These are phyloP conservation scores for Dipteronia dyeriana DNA, from an alignment of 345 rosid genomes.

Conservation along the genomic window DNA sequence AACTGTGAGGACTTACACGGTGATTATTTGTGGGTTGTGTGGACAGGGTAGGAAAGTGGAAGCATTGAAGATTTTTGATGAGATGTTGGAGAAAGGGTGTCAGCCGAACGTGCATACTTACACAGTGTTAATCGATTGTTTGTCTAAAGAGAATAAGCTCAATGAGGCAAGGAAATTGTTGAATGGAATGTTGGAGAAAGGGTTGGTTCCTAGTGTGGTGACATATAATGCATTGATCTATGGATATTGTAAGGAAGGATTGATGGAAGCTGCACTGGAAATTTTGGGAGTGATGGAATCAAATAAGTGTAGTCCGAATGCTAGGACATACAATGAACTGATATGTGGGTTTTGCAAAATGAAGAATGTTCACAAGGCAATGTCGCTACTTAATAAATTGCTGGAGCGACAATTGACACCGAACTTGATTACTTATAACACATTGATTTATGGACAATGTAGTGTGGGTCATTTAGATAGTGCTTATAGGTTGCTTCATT, in stretches of 20 bases:
- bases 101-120: conserved; percentile 75
- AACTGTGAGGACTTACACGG: conserved; percentile 78
- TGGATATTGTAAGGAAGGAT: conserved; percentile 77
- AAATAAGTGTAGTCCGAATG: conserved; percentile 58
- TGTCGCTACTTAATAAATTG: conserved; percentile 67
- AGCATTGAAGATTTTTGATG: conserved; percentile 52
- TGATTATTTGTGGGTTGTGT: conserved; percentile 64
- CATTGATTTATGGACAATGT: conserved; percentile 78
- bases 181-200: conserved; percentile 55
- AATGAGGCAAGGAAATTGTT: conserved; percentile 62
- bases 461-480: conserved; percentile 63
- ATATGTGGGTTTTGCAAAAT: conserved; percentile 64
- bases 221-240: conserved; percentile 84
- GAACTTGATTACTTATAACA: conserved; percentile 61
- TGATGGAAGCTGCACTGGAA: conserved; percentile 56
- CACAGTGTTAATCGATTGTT: conserved; percentile 66
- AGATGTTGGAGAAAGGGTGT: conserved; percentile 69
- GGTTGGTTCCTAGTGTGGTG: conserved; percentile 62
- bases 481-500: conserved; percentile 68
- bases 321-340: conserved; percentile 82
- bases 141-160: conserved; percentile 57
- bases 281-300: conserved; percentile 72
- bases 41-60: conserved; percentile 51
- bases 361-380: conserved; percentile 80
- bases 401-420: conserved; percentile 54